phyloP scores from a whole-genome alignment of 306 rosid genomes.

The Begonia peltatifolia region DNA sequence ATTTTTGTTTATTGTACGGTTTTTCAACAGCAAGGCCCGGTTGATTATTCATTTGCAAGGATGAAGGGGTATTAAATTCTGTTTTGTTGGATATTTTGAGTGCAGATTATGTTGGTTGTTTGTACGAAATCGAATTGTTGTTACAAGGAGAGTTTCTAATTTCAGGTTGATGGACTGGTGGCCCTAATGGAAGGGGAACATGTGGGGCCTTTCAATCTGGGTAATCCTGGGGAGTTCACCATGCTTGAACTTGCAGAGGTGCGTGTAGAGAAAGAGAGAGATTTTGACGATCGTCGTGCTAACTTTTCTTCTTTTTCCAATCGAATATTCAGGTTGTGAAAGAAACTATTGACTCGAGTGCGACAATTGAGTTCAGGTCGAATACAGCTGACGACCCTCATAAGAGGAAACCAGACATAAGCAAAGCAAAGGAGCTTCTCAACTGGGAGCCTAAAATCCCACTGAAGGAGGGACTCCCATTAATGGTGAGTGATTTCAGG shows the following conservation, averaged over 20 bases:
- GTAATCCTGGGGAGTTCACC: slow-evolving; percentile 93
- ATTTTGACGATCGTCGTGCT: neutral
- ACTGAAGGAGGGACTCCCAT: slow-evolving; percentile 84
- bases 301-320: slow-evolving; percentile 3
- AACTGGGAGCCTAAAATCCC: slow-evolving; percentile 89
- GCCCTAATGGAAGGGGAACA: slow-evolving; percentile 86
- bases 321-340: slow-evolving; percentile 68
- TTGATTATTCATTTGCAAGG: too few relatives aligned
- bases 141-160: neutral
- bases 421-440: slow-evolving; percentile 82
- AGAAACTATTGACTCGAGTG: slow-evolving; percentile 84
- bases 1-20: too few relatives aligned
- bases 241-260: slow-evolving; percentile 92
- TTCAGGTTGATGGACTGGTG: slow-evolving; percentile 69
- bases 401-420: slow-evolving; percentile 92
- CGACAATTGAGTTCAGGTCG: slow-evolving; percentile 71
- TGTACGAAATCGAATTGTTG: too few relatives aligned
- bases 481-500: slow-evolving; percentile 92
- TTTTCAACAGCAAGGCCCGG: too few relatives aligned
- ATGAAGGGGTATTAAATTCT: too few relatives aligned
- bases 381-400: slow-evolving; percentile 99
- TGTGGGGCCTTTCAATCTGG: slow-evolving; percentile 85
- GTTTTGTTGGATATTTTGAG: too few relatives aligned
- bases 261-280: neutral
- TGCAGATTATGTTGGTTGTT: too few relatives aligned